Percentiles rank a stretch among this genome's conserved stretches.
Conservation (phyloP, 805 yeast species). For the Candida sithepensis region DNA sequence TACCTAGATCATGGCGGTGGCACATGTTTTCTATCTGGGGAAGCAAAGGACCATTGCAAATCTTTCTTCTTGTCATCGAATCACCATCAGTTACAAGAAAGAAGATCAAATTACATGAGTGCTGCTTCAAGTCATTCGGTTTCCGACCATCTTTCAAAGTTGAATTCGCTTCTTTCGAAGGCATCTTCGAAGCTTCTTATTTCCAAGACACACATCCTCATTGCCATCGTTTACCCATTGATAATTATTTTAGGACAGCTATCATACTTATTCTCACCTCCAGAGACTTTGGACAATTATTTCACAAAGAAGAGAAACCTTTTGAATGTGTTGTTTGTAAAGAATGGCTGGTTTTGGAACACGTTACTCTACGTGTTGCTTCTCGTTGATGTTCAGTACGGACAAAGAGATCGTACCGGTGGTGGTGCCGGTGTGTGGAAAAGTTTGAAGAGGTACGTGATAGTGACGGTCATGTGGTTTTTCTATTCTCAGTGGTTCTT, state of each 20-base stretch:
- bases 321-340: slow-evolving; percentile 73
- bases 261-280: slow-evolving; percentile 40
- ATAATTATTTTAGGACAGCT: slow-evolving; percentile 52
- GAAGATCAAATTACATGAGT: background rate
- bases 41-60: too few species aligned
- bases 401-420: background rate
- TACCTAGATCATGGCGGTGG: too few species aligned
- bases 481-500: slow-evolving; percentile 84
- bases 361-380: slow-evolving; percentile 35
- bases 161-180: slow-evolving; percentile 6
- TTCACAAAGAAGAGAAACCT: slow-evolving; percentile 64
- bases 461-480: slow-evolving; percentile 78
- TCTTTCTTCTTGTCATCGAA: too few species aligned
- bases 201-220: slow-evolving; percentile 11
- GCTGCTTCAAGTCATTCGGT: background rate
- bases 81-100: too few species aligned
- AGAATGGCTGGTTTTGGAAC: slow-evolving; percentile 94
- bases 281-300: slow-evolving; percentile 45
- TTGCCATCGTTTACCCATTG: slow-evolving; percentile 26
- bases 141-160: background rate
- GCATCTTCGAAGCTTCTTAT: slow-evolving; percentile 5
- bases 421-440: slow-evolving; percentile 12
- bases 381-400: slow-evolving; percentile 6
- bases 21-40: too few species aligned
- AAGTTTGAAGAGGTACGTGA: slow-evolving; percentile 38